Evolutionary conservation across 2,329 filamentous ascomycete genomes (phyloP).

Genomic region (Pseudocercospora fuligena): DNA sequence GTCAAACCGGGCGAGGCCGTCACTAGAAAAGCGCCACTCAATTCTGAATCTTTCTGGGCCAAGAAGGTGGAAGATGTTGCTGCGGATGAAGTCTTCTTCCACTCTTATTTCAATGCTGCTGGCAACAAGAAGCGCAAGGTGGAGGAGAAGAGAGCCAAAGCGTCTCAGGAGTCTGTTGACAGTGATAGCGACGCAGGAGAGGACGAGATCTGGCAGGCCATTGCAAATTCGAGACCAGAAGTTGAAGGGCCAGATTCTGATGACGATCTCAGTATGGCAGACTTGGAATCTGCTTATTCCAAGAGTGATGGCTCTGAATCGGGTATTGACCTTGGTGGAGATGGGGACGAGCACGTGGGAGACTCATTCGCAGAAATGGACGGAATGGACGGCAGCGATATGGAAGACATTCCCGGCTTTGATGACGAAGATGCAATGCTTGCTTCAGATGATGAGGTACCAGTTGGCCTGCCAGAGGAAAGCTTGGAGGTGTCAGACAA

Average conservation of each 20-base stretch:
- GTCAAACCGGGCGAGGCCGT: conserved; percentile 59
- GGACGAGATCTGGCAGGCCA: conserved; percentile 88
- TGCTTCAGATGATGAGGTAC: conserved; percentile 58
- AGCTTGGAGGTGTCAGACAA: conserved; percentile 50
- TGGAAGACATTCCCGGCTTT: conserved; percentile 58
- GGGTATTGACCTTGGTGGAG: conserved; percentile 51
- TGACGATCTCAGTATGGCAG: conserved; percentile 60
- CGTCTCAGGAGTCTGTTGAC: conserved; percentile 49
- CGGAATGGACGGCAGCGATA: conserved; percentile 55
- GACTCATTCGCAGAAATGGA: conserved; percentile 46
- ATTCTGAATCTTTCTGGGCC: conserved; percentile 88
- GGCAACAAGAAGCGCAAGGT: conserved; percentile 60
- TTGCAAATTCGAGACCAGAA: conserved; percentile 80
- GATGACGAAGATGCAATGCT: conserved; percentile 48
- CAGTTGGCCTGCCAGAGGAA: conserved; percentile 59
- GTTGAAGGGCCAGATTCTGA: conserved; percentile 68
- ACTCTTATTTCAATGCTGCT: conserved; percentile 84
- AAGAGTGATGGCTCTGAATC: conserved; percentile 53
- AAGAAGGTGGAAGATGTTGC: conserved; percentile 86
- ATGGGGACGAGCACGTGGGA: conserved; percentile 47
- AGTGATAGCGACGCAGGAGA: conserved; percentile 48
- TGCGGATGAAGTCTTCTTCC: conserved; percentile 96
- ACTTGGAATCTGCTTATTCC: conserved; percentile 46
- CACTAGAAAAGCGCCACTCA: conserved; percentile 63
- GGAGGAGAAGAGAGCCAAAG: conserved; percentile 59